These are phyloP conservation scores for Platanthera guangdongensis DNA, from an alignment of 106 monocot species.

Conservation along the genomic window DNA sequence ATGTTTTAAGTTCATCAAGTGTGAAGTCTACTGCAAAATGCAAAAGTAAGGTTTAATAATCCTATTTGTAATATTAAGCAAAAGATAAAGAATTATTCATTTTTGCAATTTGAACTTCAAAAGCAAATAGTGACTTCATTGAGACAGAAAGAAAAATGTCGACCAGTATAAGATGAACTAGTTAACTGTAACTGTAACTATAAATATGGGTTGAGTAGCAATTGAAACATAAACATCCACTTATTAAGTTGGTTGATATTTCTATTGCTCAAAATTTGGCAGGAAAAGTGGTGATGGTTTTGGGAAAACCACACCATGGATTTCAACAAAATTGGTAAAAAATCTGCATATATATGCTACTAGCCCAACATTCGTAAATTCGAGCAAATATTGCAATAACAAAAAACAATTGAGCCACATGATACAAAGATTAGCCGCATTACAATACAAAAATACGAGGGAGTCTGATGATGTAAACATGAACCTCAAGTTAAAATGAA, in stretches of 20 bases:
- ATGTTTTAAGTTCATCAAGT: constrained; percentile 66
- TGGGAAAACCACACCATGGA: background rate
- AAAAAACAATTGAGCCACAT: no score
- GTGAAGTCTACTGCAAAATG: constrained; percentile 79
- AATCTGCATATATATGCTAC: background rate
- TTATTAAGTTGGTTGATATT: background rate
- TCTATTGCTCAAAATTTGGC: background rate
- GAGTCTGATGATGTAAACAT: no score
- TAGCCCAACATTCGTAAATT: no score
- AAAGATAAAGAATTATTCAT: background rate
- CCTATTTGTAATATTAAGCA: background rate
- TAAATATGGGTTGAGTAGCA: background rate
- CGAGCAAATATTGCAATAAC: no score
- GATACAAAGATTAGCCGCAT: no score
- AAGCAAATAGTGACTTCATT: background rate
- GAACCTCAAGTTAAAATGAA: no score
- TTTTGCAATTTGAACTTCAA: background rate
- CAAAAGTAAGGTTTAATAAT: background rate
- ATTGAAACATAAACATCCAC: background rate
- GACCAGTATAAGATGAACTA: background rate
- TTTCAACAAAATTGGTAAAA: background rate
- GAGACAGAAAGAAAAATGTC: background rate
- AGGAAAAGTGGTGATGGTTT: background rate
- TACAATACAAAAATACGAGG: no score
- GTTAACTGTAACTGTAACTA: background rate